Evolutionary conservation across 441 rosid genomes (phyloP).

Genomic region (Mallotus repandus): DNA sequence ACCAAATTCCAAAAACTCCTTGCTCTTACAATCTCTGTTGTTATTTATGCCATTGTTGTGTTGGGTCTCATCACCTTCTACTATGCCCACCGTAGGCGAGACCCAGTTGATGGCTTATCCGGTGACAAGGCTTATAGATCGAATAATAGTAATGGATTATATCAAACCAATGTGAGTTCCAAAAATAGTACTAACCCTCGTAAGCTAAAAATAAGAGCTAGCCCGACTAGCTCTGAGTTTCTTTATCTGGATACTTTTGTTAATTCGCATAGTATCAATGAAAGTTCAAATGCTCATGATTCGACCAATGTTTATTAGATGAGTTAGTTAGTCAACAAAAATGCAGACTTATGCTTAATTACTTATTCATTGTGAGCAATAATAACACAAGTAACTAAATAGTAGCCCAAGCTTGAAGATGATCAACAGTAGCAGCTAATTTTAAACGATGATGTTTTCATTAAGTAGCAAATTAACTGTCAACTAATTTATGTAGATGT

Average conservation of each 20-base stretch:
- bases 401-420: constrained; percentile 11
- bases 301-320: constrained; percentile 24
- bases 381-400: constrained; percentile 29
- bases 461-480: no score
- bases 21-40: constrained; percentile 50
- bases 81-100: constrained; percentile 43
- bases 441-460: no score
- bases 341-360: no score
- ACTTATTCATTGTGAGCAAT: no score
- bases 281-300: constrained; percentile 21
- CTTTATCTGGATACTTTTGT: constrained; percentile 58
- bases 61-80: constrained; percentile 40
- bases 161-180: constrained; percentile 11
- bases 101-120: not conserved
- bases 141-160: constrained; percentile 37
- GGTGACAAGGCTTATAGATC: constrained; percentile 54
- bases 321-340: no score
- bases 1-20: constrained; percentile 49
- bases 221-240: constrained; percentile 67
- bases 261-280: constrained; percentile 40
- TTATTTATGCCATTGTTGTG: constrained; percentile 46
- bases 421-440: no score
- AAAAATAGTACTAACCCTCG: constrained; percentile 21
- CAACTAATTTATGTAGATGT: no score
- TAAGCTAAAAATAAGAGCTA: constrained; percentile 39